Conservation (phyloP, 2,329 filamentous ascomycete genomes). For the Chrysoporthe austroafricana region DNA sequence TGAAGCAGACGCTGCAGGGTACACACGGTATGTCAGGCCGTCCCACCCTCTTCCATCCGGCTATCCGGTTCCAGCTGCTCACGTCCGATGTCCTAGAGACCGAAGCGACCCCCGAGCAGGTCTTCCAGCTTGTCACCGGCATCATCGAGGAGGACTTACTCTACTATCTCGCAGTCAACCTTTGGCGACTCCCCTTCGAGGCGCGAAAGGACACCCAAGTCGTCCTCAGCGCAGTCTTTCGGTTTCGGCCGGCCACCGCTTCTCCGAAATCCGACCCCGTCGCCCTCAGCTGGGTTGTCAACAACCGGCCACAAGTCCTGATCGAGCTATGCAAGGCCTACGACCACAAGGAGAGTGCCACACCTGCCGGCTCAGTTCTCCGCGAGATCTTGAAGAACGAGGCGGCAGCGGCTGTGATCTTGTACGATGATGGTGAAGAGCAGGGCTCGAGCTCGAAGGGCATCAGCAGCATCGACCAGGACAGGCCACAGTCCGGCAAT, state of each 20-base stretch:
- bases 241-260: conserved; percentile 75
- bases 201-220: conserved; percentile 94
- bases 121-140: conserved; percentile 81
- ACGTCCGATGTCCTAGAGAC: conserved; percentile 60
- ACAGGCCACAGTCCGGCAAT: conserved; percentile 73
- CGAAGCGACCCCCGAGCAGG: conserved; percentile 84
- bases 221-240: conserved; percentile 93
- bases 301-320: conserved; percentile 83
- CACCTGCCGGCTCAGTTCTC: conserved; percentile 86
- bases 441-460: conserved; percentile 74
- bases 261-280: conserved; percentile 75
- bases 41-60: neutral
- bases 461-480: conserved; percentile 76
- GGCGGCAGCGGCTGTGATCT: conserved; percentile 83
- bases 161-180: conserved; percentile 77
- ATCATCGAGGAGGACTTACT: conserved; percentile 90
- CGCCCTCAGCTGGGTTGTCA: conserved; percentile 86
- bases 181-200: conserved; percentile 90
- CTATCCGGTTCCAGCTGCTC: conserved; percentile 9
- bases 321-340: conserved; percentile 89
- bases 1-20: conserved; percentile 92
- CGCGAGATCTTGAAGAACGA: conserved; percentile 90
- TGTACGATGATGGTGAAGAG: conserved; percentile 85
- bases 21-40: conserved; percentile 71
- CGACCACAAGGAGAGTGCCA: conserved; percentile 86